Base-by-base conservation (phyloP, 148 eudicot species). In the Salicornia ramosissima region DNA sequence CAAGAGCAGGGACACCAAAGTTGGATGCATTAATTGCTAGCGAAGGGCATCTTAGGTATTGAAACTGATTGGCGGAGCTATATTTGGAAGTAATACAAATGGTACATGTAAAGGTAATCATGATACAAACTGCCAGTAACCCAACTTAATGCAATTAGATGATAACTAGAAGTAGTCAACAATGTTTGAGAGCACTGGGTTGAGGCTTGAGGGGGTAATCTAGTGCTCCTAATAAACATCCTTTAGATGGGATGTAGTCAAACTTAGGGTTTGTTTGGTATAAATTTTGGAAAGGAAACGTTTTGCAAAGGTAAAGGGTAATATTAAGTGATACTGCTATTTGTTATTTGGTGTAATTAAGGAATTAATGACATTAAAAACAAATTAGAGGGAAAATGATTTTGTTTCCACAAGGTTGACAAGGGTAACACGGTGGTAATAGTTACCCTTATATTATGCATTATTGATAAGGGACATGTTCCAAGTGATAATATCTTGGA, bases 21-120 rank as follows among this genome's bases (percentile, higher is more conserved):
- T 96, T 88, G 4, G 98, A 94, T 79, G 92, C 98, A 79, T 87
- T 96, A 45, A 94, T 94, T 73, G 97, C 98, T 67, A 90, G 97
- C 83, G 90, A 94, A 87, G 98, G 98, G 80, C 98, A 94, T 84
- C 97, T 90, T 76, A 94, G 98, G 97, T 94, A 88, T 67, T 79
- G 49, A 71, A 63, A 54, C 69, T 68, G 80, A 67, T 68, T 77
- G 52, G 64, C 69, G 62, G 67, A 62, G 65, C 67, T 66, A 25
- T 73, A 28, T 70, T 55, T 56, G 70, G 63, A 55, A 34, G 68
- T 33, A 61, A 36, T 47, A 46, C 67, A 36, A 60, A 34, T 16
- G 60, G 65, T 60, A 39, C 14, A 26, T 46, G 45, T 70, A 47
- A 24, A 24, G 53, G 55, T 61, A 50, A 61, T 71, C 34, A 24